Evolutionary conservation across 176 grass and related monocot genomes (phyloP), one percentile per base, ranked within the genome.

Genomic region (Musa schizocarpa): DNA sequence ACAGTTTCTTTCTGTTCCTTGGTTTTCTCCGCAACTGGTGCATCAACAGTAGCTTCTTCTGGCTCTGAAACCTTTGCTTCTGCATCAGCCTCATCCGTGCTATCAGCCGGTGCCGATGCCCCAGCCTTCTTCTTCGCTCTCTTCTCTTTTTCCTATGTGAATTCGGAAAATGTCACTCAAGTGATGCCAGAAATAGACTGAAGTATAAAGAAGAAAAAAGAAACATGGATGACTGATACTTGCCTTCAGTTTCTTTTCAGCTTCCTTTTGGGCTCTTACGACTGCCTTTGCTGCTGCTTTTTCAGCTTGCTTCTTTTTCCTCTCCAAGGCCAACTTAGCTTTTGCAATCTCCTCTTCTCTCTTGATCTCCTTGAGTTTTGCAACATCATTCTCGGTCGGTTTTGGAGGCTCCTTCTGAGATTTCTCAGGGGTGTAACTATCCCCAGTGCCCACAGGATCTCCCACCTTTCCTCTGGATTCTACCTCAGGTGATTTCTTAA

Each of bases 331-430:
- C 65, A 87, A 70, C 71, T 73, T 99, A 66, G 92, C 86, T 86
- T 99, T 99, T 54, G 82, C 86, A 58, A 94, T 94, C 79, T 94
- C 90, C 69, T 99, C 95, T 77, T 92, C 90, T 77, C 95, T 87
- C 80, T 94, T 99, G 1, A 86, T 83, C 73, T 99, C 90, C 84
- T 85, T 94, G 79, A 94, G 75, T 73, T 94, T 99, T 7, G 83
- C 88, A 14, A 70, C 75, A 82, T 94, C 88, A 63, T 86, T 84
- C 69, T 85, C 88, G 22, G 68, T 87, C 76, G 80, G 63, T 63
- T 87, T 96, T 4, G 64, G 53, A n/a, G 22, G 23, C 63, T 93
- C 92, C 72, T 87, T 86, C 80, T 84, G 84, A 43, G 79, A 76
- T 50, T 82, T 80, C 52, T 88, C 88, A 7, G 53, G 52, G 21